Conservation (phyloP, 495 filamentous ascomycete species). For the Penicillium riverlandense region DNA sequence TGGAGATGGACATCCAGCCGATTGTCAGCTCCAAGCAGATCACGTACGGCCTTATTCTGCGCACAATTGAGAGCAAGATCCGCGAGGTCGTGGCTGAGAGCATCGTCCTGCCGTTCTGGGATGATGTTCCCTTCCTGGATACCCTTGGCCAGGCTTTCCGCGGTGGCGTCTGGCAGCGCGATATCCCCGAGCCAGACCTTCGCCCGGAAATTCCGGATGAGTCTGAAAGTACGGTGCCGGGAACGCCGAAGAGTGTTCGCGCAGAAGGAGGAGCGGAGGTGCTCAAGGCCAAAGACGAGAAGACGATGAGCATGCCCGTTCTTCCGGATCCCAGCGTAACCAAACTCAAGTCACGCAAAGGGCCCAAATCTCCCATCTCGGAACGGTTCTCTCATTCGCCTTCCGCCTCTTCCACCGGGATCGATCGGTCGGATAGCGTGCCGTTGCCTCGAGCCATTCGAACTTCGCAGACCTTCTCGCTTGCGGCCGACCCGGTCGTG, state of each 20-base stretch:
- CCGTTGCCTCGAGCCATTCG: conserved; percentile 50
- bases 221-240: conserved; percentile 38
- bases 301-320: conserved; percentile 52
- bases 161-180: conserved; percentile 81
- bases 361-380: conserved; percentile 14
- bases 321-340: conserved; percentile 24
- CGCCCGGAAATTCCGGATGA: conserved; percentile 51
- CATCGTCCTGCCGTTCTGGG: conserved; percentile 90
- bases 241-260: conserved; percentile 26
- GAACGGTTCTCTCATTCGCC: conserved; percentile 16
- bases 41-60: conserved; percentile 83
- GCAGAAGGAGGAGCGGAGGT: conserved; percentile 23
- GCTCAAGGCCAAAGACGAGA: conserved; percentile 43
- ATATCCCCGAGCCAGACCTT: conserved; percentile 38
- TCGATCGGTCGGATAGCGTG: conserved; percentile 26
- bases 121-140: conserved; percentile 83
- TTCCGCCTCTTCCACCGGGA: conserved; percentile 33
- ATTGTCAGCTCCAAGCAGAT: conserved; percentile 94
- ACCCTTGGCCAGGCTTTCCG: conserved; percentile 69
- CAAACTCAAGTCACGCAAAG: conserved; percentile 28
- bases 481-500: conserved; percentile 55
- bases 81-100: conserved; percentile 90
- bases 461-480: conserved; percentile 53
- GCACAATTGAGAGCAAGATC: conserved; percentile 89
- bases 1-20: conserved; percentile 87